phyloP scores from a whole-genome alignment of 345 rosid genomes.

The Draba incana region DNA sequence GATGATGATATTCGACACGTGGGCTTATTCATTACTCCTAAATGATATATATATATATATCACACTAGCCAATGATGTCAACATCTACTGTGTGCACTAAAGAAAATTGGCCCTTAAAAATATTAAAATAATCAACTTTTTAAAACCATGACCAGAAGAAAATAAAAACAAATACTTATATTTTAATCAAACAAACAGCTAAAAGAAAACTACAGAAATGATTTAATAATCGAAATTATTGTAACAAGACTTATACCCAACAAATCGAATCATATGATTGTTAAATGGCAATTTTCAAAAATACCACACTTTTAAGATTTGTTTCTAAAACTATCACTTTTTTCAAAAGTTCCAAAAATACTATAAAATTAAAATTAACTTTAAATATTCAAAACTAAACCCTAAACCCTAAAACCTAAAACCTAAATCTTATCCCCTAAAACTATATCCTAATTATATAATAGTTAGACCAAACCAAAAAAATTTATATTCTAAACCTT shows the following conservation, averaged over 20 bases:
- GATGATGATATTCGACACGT: conserved; percentile 24
- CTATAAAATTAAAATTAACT: too few relatives aligned
- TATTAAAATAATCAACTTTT: neutral
- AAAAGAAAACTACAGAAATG: too few relatives aligned
- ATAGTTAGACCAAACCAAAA: too few relatives aligned
- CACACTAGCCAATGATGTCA: conserved; percentile 22
- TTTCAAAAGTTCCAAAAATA: too few relatives aligned
- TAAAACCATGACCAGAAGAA: neutral
- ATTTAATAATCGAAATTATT: neutral
- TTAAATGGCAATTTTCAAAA: too few relatives aligned
- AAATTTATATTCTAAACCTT: too few relatives aligned
- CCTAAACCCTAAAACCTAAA: too few relatives aligned
- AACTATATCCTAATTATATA: too few relatives aligned
- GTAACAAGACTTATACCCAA: neutral
- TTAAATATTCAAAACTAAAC: too few relatives aligned
- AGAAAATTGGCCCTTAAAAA: neutral
- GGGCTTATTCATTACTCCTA: conserved; percentile 13
- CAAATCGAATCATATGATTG: conserved; percentile 1
- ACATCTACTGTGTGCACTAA: conserved; percentile 27
- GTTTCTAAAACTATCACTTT: too few relatives aligned
- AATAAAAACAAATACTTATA: neutral
- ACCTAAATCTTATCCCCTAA: too few relatives aligned
- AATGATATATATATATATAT: neutral
- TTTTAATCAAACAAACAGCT: neutral
- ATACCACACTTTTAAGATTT: too few relatives aligned